phyloP scores from a whole-genome alignment of 2,329 filamentous ascomycete genomes.

The Diplodia intermedia region DNA sequence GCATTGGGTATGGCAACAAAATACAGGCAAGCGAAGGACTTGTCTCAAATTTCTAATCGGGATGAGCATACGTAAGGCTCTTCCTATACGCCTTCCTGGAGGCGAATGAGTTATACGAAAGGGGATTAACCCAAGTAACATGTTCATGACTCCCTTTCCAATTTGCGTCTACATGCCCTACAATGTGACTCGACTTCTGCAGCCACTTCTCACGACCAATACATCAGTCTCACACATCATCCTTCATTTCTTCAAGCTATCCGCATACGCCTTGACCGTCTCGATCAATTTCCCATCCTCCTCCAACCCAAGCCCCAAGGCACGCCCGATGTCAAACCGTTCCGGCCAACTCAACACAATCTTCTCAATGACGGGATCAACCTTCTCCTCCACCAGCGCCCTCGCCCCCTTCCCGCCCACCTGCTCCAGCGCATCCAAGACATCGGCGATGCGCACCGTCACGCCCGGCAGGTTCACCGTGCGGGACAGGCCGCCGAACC shows the following conservation, averaged over 20 bases:
- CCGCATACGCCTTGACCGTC: conserved; percentile 36
- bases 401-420: conserved; percentile 60
- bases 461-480: conserved; percentile 60
- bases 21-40: conserved; percentile 8
- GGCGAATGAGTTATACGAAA: neutral
- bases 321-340: conserved; percentile 60
- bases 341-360: conserved; percentile 61
- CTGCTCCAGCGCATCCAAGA: conserved; percentile 60
- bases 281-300: conserved; percentile 57
- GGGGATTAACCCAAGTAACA: conserved; percentile 14
- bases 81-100: neutral
- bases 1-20: neutral
- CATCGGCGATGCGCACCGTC: conserved; percentile 58
- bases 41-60: conserved; percentile 12
- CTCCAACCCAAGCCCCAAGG: conserved; percentile 60
- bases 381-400: conserved; percentile 56
- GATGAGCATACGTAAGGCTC: neutral
- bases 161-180: neutral
- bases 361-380: conserved; percentile 53
- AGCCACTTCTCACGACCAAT: neutral
- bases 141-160: neutral
- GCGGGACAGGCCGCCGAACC: conserved; percentile 53
- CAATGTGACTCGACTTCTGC: neutral
- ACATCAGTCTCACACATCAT: neutral
- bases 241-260: conserved; percentile 18